Percentiles rank a stretch among this genome's conserved stretches.
Conservation (phyloP, 768 basidiomycete genomes). For the Royoungia palumana region DNA sequence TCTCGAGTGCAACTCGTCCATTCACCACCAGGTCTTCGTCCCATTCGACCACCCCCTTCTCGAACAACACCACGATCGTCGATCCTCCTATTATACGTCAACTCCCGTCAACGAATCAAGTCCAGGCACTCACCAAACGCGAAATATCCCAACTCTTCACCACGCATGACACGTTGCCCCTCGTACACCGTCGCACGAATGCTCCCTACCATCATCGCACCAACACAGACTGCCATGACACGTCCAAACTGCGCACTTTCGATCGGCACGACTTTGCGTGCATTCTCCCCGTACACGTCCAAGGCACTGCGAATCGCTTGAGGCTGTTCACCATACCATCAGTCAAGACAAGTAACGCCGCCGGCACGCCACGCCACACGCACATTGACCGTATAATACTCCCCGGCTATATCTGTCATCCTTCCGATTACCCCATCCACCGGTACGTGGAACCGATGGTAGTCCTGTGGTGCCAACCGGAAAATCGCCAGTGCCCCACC, state of each 20-base stretch:
- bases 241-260: slow-evolving; percentile 86
- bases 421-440: slow-evolving; percentile 81
- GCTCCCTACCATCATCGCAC: slow-evolving; percentile 94
- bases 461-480: slow-evolving; percentile 90
- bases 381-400: slow-evolving; percentile 96
- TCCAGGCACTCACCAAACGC: slow-evolving; percentile 71
- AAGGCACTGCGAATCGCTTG: slow-evolving; percentile 89
- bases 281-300: slow-evolving; percentile 95
- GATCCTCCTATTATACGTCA: slow-evolving; percentile 62
- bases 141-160: slow-evolving; percentile 92
- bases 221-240: slow-evolving; percentile 89
- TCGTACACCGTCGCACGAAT: slow-evolving; percentile 86
- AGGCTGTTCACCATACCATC: slow-evolving; percentile 45
- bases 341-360: background rate
- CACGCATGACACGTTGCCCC: slow-evolving; percentile 74
- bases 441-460: slow-evolving; percentile 90
- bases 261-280: slow-evolving; percentile 87
- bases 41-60: slow-evolving; percentile 82
- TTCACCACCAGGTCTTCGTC: slow-evolving; percentile 89
- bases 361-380: slow-evolving; percentile 33
- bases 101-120: background rate
- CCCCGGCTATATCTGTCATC: slow-evolving; percentile 81
- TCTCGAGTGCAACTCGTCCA: slow-evolving; percentile 83
- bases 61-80: slow-evolving; percentile 87
- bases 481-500: slow-evolving; percentile 90